Evolutionary conservation across 139 green algal genomes (phyloP).

Genomic region (Protoeuglena noctilucae): DNA sequence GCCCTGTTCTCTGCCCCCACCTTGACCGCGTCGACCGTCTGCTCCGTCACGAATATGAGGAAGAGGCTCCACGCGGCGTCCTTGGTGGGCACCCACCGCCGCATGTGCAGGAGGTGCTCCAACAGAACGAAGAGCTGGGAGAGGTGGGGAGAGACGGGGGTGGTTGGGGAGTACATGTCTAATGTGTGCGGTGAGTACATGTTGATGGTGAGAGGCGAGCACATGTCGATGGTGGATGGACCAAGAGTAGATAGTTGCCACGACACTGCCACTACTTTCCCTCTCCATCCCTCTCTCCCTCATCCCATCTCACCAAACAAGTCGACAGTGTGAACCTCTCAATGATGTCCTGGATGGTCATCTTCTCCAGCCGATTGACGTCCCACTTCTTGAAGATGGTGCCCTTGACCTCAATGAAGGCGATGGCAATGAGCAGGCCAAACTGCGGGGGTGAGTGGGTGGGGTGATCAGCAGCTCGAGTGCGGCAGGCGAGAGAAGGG

Average conservation of each 20-base stretch:
- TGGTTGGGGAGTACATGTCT: slow-evolving; percentile 6
- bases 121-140: neutral
- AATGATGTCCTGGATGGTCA: slow-evolving; percentile 65
- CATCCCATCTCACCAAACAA: slow-evolving; percentile 50
- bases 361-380: slow-evolving; percentile 29
- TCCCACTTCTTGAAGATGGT: slow-evolving; percentile 58
- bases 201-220: slow-evolving; percentile 54
- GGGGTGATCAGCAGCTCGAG: too few relatives aligned
- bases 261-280: neutral
- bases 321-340: slow-evolving; percentile 73
- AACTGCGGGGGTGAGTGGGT: too few relatives aligned
- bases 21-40: slow-evolving; percentile 72
- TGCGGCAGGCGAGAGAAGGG: too few relatives aligned
- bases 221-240: neutral
- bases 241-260: neutral
- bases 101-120: slow-evolving; percentile 5
- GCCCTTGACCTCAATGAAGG: slow-evolving; percentile 84
- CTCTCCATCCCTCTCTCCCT: neutral
- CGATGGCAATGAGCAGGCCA: slow-evolving; percentile 70
- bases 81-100: too few relatives aligned
- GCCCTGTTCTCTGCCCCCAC: too few relatives aligned
- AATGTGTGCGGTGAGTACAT: slow-evolving; percentile 16
- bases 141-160: slow-evolving; percentile 9
- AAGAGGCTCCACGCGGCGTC: neutral
- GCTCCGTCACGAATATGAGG: slow-evolving; percentile 13